Base-by-base conservation (phyloP, 768 basidiomycete genomes). In the Podaxis mareebaensis region DNA sequence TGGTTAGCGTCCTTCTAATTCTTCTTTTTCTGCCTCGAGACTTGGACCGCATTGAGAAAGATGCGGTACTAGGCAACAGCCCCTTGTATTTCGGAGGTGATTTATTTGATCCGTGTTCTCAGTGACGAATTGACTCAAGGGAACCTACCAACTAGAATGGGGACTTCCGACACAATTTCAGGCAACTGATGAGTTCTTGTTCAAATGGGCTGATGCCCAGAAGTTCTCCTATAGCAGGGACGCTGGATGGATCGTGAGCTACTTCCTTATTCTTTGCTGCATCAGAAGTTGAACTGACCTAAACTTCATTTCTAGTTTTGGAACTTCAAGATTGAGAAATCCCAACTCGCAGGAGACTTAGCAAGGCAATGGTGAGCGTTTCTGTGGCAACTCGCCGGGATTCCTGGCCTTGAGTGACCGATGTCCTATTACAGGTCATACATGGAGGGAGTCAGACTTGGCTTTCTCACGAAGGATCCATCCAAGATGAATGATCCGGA, bases 181-280 rank as follows among this genome's bases (percentile, higher is more conserved):
- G 33, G 86, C 89, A 4, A 83, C 85, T 2, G 81, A 90, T 58
- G 80, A 70, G 0, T 91, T 91, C 77, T 71, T 91, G 48, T 64
- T 56, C 62, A 74, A 88, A 68, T 91, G 90, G 90, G 90, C 88
- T 11, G 90, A 91, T 67, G 88, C 90, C 26, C 90, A 91, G 72
- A 91, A 91, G 71, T 73, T 85, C 42, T 77, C 82, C 1, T 91
- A 90, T 58, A 79, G 81, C 59, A 73, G 87, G 64, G 79, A 81
- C 38, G 79, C 81, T 2, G 89, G 89, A 28, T 91, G 89, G 88
- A 79, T 90, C 46, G 88, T 89, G 66, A 74, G 86, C 78, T 24
- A 30, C 44, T 5, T 64, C 22, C 51, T 15, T 28, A n/a, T 33
- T 62, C 5, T 46, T 46, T 13, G 15, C 15, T 17, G 5, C 13